Evolutionary conservation across 805 yeast species (phyloP), one percentile per base, ranked within the genome.

Genomic region (Candida sithepensis): DNA sequence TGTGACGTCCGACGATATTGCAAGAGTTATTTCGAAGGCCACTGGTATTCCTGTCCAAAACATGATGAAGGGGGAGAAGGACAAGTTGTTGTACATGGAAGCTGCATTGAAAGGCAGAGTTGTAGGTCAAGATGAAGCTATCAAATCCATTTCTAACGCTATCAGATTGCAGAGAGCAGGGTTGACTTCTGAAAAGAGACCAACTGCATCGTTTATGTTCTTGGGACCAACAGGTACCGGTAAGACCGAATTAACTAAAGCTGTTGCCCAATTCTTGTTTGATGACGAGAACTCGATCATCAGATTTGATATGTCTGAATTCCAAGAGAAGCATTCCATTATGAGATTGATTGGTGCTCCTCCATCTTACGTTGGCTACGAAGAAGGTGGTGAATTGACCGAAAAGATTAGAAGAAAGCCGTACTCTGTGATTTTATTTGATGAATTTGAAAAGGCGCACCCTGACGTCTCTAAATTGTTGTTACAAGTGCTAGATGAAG

Each of bases 191-290:
- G 96, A 90, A 53, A 87, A 87, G 67, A 79, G 97, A 51, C 99
- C 99, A 6, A 91, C 92, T 58, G 98, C 97, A 1, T 86, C 96
- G 46, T 94, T 94, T 67, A 85, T 92, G 85, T 94, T 94, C 68
- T 73, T 94, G 55, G 99, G 99, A 20, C 98, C 99, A 45, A 94
- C 99, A 0, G 99, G 99, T 70, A 92, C 98, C 0, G 99, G 99
- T 70, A 92, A 92, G 68, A 94, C 99, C 0, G 98, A 94, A 66
- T 75, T 94, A 44, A 91, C 97, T 7, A 92, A 94, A 66, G 84
- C 95, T 0, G 75, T 92, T 48, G 96, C 98, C 2, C 90, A 89
- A 58, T 94, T 94, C 59, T 68, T 92, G 58, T 94, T 94, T 68
- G 94, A 90, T 61, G 92, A 92, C 65, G 89, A 88, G 60, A 75